Base-by-base conservation (phyloP, 2,329 filamentous ascomycete species). In the Chaetomiaceae sp. region DNA sequence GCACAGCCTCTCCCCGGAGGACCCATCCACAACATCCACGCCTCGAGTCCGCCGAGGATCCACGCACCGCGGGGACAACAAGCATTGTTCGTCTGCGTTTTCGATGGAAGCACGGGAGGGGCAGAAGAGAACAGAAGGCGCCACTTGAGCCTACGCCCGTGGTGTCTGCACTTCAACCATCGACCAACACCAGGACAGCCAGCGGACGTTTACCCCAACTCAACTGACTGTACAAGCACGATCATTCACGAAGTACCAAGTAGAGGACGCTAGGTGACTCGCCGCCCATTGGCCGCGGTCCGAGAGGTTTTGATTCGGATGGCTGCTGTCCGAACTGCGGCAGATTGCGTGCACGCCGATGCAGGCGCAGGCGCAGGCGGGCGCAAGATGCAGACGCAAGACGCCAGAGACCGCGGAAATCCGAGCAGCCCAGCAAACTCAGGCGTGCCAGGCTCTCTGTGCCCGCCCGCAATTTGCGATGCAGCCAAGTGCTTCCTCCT, bases 1-100 rank as follows among this genome's bases (percentile, higher is more conserved):
- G 61, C 63, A 65, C 63, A 63, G 63, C 63, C 63, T 54, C 46
- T 57, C 44, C 30, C 18, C 53, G 46, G 3, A n/a, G 29, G 7
- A n/a, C 29, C 29, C 29, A 32, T 6, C 29, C 14, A n/a, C n/a
- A n/a, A n/a, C n/a, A n/a, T n/a, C n/a, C 14, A 32, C 24, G 24
- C 48, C 24, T 49, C 42, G 43, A 38, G 32, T 30, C 30, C 41
- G 45, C 40, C 45, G 49, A 42, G 47, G 48, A 53, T 40, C n/a
- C n/a, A n/a, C n/a, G n/a, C n/a, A n/a, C n/a, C n/a, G n/a, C n/a
- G n/a, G n/a, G n/a, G n/a, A n/a, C n/a, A n/a, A n/a, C n/a, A n/a
- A n/a, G n/a, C n/a, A n/a, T n/a, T n/a, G n/a, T n/a, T n/a, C n/a
- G n/a, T n/a, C n/a, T n/a, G n/a, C n/a, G n/a, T n/a, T n/a, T n/a